phyloP scores from a whole-genome alignment of 768 basidiomycete genomes.

The Amanita jacksonii region DNA sequence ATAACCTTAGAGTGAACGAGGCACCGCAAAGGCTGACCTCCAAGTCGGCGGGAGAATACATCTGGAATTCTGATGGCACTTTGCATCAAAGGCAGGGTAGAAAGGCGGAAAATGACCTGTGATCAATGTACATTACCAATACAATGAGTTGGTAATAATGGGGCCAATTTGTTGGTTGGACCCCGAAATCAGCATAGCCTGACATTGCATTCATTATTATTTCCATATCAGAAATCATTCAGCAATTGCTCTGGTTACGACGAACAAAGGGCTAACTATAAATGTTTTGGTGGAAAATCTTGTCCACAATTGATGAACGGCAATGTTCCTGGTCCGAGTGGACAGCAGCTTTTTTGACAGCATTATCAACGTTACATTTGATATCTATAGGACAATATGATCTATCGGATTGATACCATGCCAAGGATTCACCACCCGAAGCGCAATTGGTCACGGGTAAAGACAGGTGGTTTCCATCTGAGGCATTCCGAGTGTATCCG shows the following conservation, averaged over 20 bases:
- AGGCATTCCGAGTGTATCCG: constrained; percentile 73
- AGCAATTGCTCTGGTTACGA: neutral
- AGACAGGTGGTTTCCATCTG: constrained; percentile 93
- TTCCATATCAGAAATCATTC: constrained; percentile 6
- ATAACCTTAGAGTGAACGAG: constrained; percentile 3
- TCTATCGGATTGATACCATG: neutral
- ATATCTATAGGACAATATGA: neutral
- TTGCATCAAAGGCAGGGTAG: constrained; percentile 5
- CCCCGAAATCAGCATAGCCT: neutral
- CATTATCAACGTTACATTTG: constrained; percentile 2
- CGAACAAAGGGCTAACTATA: neutral
- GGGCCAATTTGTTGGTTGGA: constrained; percentile 1
- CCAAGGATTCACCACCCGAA: constrained; percentile 44
- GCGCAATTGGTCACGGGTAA: constrained; percentile 81
- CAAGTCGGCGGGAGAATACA: neutral
- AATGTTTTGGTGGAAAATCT: no score
- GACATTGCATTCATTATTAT: neutral
- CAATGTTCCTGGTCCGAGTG: constrained; percentile 4
- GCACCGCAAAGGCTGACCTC: constrained; percentile 1
- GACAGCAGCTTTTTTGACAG: constrained; percentile 1
- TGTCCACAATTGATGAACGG: no score
- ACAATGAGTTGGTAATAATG: no score
- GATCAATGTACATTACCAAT: neutral
- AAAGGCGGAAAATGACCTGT: constrained; percentile 6
- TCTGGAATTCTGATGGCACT: constrained; percentile 1